These are phyloP conservation scores for Globisporangium radiosum DNA, from an alignment of 352 stramenopile species.

Conservation along the genomic window DNA sequence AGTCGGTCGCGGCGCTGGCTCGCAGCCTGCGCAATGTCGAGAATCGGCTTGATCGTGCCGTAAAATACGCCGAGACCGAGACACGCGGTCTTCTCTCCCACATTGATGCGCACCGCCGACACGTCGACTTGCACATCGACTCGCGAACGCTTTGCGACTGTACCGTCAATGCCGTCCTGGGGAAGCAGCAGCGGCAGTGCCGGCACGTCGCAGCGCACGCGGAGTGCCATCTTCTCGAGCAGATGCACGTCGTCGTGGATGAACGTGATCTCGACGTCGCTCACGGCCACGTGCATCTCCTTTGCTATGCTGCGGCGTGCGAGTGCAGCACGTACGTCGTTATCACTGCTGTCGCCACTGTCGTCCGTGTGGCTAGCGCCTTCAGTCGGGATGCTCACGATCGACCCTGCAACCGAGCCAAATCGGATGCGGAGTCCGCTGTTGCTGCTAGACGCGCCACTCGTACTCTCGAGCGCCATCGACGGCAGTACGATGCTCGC, in stretches of 20 bases:
- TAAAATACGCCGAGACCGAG: slow-evolving; percentile 15
- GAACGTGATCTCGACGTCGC: slow-evolving; percentile 12
- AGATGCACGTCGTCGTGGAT: slow-evolving; percentile 13
- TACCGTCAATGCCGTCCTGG: not conserved
- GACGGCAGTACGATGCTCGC: slow-evolving; percentile 12
- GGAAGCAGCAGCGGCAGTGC: not conserved
- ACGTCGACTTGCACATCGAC: slow-evolving; percentile 4
- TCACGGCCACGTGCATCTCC: slow-evolving; percentile 7
- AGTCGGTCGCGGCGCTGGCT: slow-evolving; percentile 8
- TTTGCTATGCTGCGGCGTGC: not conserved
- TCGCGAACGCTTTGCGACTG: too few species aligned
- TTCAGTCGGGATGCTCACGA: slow-evolving; percentile 5
- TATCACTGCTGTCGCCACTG: not conserved
- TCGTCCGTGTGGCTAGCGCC: not conserved
- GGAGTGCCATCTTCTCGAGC: slow-evolving; percentile 10
- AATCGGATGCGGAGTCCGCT: slow-evolving; percentile 12
- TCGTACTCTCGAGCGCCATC: not conserved
- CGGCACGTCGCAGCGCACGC: slow-evolving; percentile 5
- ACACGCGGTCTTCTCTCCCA: slow-evolving; percentile 14
- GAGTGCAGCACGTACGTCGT: not conserved
- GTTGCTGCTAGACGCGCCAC: not conserved
- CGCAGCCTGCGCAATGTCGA: slow-evolving; percentile 8
- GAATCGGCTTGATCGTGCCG: slow-evolving; percentile 15
- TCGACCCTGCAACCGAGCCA: slow-evolving; percentile 8
- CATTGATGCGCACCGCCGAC: slow-evolving; percentile 13